Evolutionary conservation across 2,329 filamentous ascomycete genomes (phyloP).

Genomic region (Aspergillus texensis): DNA sequence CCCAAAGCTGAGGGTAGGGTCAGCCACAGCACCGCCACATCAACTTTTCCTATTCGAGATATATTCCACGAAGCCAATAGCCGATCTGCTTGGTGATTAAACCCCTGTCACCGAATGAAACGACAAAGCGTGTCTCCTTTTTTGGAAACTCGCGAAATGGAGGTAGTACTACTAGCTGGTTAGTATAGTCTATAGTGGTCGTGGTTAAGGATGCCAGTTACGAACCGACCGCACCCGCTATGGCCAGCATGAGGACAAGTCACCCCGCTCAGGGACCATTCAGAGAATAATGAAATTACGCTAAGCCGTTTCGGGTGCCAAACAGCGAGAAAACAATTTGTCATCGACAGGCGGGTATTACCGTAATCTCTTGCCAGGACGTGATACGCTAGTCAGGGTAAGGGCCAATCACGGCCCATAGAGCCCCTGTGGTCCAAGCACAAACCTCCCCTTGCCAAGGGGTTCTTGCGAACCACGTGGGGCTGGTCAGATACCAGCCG

Average conservation of each 20-base stretch:
- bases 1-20: neutral
- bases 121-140: neutral
- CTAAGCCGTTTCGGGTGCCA: slow-evolving; percentile 6
- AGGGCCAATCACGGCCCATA: neutral
- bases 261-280: neutral
- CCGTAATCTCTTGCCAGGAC: neutral
- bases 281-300: neutral
- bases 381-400: neutral
- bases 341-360: neutral
- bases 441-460: slow-evolving; percentile 16
- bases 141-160: neutral
- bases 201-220: neutral
- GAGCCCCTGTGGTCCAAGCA: slow-evolving; percentile 14
- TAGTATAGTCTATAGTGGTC: neutral
- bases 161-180: neutral
- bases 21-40: neutral
- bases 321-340: slow-evolving; percentile 11
- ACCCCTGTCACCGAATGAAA: neutral
- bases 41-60: neutral
- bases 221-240: neutral
- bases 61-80: neutral
- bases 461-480: slow-evolving; percentile 22
- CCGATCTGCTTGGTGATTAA: no score
- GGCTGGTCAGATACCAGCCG: slow-evolving; percentile 20
- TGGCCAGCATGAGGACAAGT: slow-evolving; percentile 7